Conservation (phyloP, 2,329 filamentous ascomycete species). For the Curvularia hawaiiensis region DNA sequence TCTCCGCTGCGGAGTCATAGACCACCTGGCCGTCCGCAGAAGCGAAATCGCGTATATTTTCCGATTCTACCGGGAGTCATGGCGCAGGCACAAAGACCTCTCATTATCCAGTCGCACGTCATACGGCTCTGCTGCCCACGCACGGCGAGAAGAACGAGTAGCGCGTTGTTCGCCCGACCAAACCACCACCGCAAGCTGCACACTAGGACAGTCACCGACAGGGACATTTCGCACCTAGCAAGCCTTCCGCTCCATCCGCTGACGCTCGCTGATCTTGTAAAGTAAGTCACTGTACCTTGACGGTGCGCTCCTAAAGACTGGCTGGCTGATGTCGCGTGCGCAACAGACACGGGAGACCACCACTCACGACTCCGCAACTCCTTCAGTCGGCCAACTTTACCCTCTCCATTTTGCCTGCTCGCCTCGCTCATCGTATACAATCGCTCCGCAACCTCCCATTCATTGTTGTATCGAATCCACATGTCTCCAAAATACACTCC, state of each 20-base stretch:
- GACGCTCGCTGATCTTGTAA: slow-evolving; percentile 86
- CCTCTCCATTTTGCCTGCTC: slow-evolving; percentile 86
- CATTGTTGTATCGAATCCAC: slow-evolving; percentile 97
- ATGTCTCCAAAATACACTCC: slow-evolving; percentile 91
- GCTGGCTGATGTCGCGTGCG: slow-evolving; percentile 20
- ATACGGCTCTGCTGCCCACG: slow-evolving; percentile 43
- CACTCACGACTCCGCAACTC: slow-evolving; percentile 78
- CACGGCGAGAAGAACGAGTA: slow-evolving; percentile 21
- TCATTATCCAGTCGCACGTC: slow-evolving; percentile 45
- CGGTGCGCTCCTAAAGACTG: background rate
- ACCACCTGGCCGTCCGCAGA: background rate
- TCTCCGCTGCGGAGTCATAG: background rate
- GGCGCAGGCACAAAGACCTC: slow-evolving; percentile 41
- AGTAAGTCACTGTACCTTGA: slow-evolving; percentile 57
- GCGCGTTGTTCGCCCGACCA: slow-evolving; percentile 23
- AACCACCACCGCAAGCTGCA: slow-evolving; percentile 32
- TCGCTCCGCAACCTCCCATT: slow-evolving; percentile 92
- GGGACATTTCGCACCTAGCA: slow-evolving; percentile 79
- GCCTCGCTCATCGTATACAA: slow-evolving; percentile 91
- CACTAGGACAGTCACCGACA: slow-evolving; percentile 61
- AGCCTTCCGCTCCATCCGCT: slow-evolving; percentile 78
- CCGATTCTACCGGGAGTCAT: slow-evolving; percentile 16
- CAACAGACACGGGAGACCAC: slow-evolving; percentile 75
- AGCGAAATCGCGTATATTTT: background rate
- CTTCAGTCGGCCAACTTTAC: slow-evolving; percentile 95